These are phyloP conservation scores for Perkinsus marinus DNA, from an alignment of 169 alveolate genomes.

Conservation along the genomic window DNA sequence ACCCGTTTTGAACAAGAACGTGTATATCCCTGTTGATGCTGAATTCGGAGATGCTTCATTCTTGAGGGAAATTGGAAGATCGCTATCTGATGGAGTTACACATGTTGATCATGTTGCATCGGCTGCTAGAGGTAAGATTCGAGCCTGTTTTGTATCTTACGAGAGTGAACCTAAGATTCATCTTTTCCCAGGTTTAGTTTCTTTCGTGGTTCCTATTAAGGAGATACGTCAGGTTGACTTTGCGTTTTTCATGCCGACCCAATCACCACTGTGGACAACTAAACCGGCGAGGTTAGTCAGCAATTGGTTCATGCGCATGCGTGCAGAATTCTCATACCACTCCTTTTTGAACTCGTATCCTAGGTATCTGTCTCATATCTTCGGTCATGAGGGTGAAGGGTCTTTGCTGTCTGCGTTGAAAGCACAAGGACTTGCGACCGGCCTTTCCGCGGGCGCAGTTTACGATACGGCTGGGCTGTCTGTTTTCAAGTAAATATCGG, in stretches of 20 bases:
- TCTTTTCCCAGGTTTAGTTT: background rate
- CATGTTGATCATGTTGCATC: background rate
- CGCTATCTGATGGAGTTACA: background rate
- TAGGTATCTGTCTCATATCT: slow-evolving; percentile 9
- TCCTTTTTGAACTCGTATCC: background rate
- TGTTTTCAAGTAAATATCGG: background rate
- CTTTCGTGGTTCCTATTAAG: background rate
- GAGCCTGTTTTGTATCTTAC: background rate
- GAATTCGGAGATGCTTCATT: background rate
- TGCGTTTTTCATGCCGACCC: background rate
- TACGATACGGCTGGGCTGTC: background rate
- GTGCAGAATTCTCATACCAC: background rate
- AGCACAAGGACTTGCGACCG: slow-evolving; percentile 38
- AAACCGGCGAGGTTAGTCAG: background rate
- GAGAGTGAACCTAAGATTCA: background rate
- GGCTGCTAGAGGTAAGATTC: background rate
- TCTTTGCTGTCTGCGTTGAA: slow-evolving; percentile 43
- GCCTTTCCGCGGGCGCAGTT: slow-evolving; percentile 12
- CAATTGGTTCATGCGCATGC: too few relatives aligned
- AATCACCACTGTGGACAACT: background rate
- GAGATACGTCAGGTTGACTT: background rate
- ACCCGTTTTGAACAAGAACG: background rate
- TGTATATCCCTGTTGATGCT: background rate
- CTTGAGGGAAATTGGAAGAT: background rate
- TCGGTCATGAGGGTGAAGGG: slow-evolving; percentile 52